Evolutionary conservation across 1,284 basidiomycete genomes (phyloP).

Genomic region (Earliella scabrosa): DNA sequence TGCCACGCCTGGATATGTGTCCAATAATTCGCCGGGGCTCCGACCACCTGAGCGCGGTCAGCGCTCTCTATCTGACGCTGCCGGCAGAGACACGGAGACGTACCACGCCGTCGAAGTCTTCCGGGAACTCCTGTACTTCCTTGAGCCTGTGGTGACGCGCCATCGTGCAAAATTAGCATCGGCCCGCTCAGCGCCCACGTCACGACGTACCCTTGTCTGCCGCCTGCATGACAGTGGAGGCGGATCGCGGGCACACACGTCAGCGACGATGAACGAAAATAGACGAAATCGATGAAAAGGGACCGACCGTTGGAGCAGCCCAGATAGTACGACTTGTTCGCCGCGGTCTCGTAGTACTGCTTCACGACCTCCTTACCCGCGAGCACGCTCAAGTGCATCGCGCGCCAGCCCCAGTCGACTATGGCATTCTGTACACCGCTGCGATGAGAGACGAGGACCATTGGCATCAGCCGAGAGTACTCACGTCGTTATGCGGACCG

Average conservation of each 20-base stretch:
- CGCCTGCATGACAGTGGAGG: slow-evolving; percentile 18
- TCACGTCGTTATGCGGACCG: slow-evolving; percentile 33
- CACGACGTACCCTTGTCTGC: slow-evolving; percentile 30
- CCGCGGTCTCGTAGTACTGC: slow-evolving; percentile 29
- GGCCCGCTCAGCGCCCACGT: background rate
- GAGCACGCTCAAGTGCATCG: slow-evolving; percentile 32
- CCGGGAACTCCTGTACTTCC: slow-evolving; percentile 32
- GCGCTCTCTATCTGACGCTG: background rate
- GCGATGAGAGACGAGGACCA: background rate
- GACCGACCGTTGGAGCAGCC: slow-evolving; percentile 36
- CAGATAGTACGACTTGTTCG: slow-evolving; percentile 34
- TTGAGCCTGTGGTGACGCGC: slow-evolving; percentile 24
- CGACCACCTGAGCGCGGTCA: slow-evolving; percentile 25
- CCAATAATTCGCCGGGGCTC: slow-evolving; percentile 32
- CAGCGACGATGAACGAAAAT: too few species aligned
- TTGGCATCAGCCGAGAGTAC: background rate
- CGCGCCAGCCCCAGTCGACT: slow-evolving; percentile 34
- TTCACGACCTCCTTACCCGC: slow-evolving; percentile 32
- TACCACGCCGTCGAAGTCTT: slow-evolving; percentile 36
- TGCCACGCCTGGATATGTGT: slow-evolving; percentile 31
- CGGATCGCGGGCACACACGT: too few species aligned
- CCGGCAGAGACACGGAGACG: slow-evolving; percentile 1
- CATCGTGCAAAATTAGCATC: background rate
- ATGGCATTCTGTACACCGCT: slow-evolving; percentile 29
- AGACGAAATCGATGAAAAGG: too few species aligned